phyloP scores from a whole-genome alignment of 139 green algal species.

The Chlamydomonas sp. region DNA sequence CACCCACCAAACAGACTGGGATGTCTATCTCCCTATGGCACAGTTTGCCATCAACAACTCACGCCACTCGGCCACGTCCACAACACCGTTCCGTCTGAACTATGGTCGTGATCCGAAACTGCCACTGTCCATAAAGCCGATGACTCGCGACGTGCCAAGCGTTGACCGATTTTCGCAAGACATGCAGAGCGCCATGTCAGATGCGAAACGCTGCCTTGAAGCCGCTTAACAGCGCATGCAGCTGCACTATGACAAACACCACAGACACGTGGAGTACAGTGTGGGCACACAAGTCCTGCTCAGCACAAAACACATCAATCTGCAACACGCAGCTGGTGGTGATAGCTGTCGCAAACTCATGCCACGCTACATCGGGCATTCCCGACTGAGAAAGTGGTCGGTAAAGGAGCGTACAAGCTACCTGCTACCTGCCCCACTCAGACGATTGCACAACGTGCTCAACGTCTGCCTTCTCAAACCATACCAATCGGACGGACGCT shows the following conservation, averaged over 20 bases:
- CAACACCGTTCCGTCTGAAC: slow-evolving; percentile 40
- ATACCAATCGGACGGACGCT: too few species aligned
- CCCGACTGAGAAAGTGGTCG: slow-evolving; percentile 18
- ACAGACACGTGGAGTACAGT: neutral
- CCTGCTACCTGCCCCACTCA: neutral
- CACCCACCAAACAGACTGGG: slow-evolving; percentile 48
- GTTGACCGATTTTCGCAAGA: slow-evolving; percentile 5
- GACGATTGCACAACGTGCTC: slow-evolving; percentile 25
- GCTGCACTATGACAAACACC: neutral
- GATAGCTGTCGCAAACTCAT: slow-evolving; percentile 25
- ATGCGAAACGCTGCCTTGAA: slow-evolving; percentile 5
- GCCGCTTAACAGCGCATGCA: slow-evolving; percentile 18
- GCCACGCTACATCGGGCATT: slow-evolving; percentile 36
- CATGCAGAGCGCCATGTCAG: neutral
- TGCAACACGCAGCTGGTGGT: neutral
- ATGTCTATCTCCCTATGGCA: slow-evolving; percentile 19
- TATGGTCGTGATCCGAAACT: slow-evolving; percentile 27
- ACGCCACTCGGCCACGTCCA: slow-evolving; percentile 9
- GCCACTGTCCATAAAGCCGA: slow-evolving; percentile 1
- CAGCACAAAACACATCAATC: slow-evolving; percentile 16
- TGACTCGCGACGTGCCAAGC: slow-evolving; percentile 8
- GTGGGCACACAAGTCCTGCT: slow-evolving; percentile 22
- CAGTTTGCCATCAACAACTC: slow-evolving; percentile 55
- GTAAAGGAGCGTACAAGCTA: slow-evolving; percentile 19
- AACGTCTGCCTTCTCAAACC: slow-evolving; percentile 14